phyloP scores from a whole-genome alignment of 257 asterid genomes.

The Lycium barbarum region DNA sequence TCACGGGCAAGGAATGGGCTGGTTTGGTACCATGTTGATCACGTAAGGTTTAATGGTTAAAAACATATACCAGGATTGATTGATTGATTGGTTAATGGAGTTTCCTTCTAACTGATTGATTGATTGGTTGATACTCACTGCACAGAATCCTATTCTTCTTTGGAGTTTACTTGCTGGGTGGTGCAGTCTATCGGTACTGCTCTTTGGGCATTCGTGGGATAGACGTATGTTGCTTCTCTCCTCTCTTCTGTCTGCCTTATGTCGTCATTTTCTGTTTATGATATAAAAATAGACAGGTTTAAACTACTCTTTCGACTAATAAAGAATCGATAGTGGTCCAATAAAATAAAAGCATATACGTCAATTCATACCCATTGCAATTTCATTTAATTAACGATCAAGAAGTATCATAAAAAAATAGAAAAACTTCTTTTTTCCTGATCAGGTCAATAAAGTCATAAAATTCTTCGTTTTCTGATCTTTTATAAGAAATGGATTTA shows the following conservation, averaged over 20 bases:
- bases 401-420: too few relatives aligned
- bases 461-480: too few relatives aligned
- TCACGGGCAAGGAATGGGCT: slow-evolving; percentile 70
- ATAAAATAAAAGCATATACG: too few relatives aligned
- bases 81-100: not conserved
- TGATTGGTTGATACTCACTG: slow-evolving; percentile 22
- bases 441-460: too few relatives aligned
- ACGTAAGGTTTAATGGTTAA: slow-evolving; percentile 50
- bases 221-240: slow-evolving; percentile 65
- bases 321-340: too few relatives aligned
- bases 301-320: too few relatives aligned
- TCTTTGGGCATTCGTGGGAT: slow-evolving; percentile 82
- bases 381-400: too few relatives aligned
- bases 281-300: too few relatives aligned
- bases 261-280: slow-evolving; percentile 7
- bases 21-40: slow-evolving; percentile 75
- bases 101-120: slow-evolving; percentile 4
- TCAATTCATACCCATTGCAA: too few relatives aligned
- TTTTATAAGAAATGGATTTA: too few relatives aligned
- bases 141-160: slow-evolving; percentile 75
- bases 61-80: slow-evolving; percentile 15
- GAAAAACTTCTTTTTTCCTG: too few relatives aligned
- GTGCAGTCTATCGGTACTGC: slow-evolving; percentile 77
- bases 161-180: slow-evolving; percentile 81
- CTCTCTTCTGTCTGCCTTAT: slow-evolving; percentile 22